Percentiles rank a stretch among this genome's conserved stretches.
Evolutionary conservation across 495 filamentous ascomycete species (phyloP).

Genomic region (Aspergillus incahuasiensis): DNA sequence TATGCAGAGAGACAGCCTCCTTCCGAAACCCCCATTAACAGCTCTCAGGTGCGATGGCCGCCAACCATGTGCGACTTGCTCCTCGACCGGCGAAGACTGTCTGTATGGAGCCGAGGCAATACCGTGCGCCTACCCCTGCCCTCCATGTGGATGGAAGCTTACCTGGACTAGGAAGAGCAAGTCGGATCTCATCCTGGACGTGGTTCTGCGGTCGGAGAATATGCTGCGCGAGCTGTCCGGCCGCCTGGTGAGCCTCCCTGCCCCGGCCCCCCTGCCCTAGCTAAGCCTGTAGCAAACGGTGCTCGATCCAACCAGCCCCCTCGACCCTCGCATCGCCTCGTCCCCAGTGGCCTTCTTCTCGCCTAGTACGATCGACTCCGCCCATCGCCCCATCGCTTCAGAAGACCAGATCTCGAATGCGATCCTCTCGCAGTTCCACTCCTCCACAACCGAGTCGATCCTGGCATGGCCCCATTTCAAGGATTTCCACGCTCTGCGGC

Average conservation of each 20-base stretch:
- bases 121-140: background rate
- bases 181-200: slow-evolving; percentile 9
- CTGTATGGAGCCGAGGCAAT: slow-evolving; percentile 7
- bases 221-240: slow-evolving; percentile 10
- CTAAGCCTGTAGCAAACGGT: background rate
- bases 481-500: background rate
- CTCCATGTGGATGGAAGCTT: background rate
- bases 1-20: background rate
- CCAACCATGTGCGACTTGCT: slow-evolving; percentile 9
- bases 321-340: slow-evolving; percentile 4
- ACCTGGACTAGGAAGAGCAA: slow-evolving; percentile 6
- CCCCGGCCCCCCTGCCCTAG: background rate
- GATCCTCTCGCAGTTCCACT: slow-evolving; percentile 5
- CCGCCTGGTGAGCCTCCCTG: slow-evolving; percentile 3
- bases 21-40: too few relatives aligned
- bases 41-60: slow-evolving; percentile 7
- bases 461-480: slow-evolving; percentile 13
- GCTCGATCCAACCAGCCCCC: background rate
- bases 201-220: slow-evolving; percentile 7
- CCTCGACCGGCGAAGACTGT: slow-evolving; percentile 6
- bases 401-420: slow-evolving; percentile 11
- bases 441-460: slow-evolving; percentile 11
- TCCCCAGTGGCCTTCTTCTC: slow-evolving; percentile 10
- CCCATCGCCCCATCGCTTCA: background rate
- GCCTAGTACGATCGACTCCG: slow-evolving; percentile 2